Conservation (phyloP, 495 filamentous ascomycete species). For the Pseudomonodictys pantanalensis region DNA sequence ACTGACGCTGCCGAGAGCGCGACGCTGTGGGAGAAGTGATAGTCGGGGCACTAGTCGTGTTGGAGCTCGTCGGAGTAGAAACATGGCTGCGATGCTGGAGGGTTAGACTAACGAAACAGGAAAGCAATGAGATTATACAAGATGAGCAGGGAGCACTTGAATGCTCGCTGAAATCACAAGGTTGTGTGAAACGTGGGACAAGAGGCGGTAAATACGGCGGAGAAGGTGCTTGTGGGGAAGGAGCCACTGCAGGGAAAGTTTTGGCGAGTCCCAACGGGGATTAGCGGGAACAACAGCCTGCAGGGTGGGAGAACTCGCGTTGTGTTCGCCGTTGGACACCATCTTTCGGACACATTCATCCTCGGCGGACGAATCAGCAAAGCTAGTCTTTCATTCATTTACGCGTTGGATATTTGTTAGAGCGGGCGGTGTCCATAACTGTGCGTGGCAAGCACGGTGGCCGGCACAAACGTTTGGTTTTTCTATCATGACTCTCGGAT, state of each 20-base stretch:
- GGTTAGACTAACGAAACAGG: conserved; percentile 1
- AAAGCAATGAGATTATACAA: not conserved
- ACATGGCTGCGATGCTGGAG: conserved; percentile 25
- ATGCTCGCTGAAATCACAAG: not conserved
- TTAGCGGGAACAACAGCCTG: not conserved
- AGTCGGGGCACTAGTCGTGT: conserved; percentile 6
- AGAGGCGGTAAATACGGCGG: conserved; percentile 19
- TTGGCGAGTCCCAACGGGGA: conserved; percentile 5
- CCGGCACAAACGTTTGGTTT: too few species aligned
- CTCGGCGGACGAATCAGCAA: too few species aligned
- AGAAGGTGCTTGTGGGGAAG: conserved; percentile 17
- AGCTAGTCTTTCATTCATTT: too few species aligned
- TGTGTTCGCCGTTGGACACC: too few species aligned
- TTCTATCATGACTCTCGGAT: conserved; percentile 16
- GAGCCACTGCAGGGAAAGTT: not conserved
- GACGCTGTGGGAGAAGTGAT: conserved; percentile 7
- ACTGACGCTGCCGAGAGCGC: conserved; percentile 41
- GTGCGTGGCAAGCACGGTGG: too few species aligned
- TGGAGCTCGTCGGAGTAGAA: conserved; percentile 21
- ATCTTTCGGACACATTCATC: too few species aligned
- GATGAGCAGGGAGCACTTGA: conserved; percentile 4
- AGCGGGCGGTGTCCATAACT: too few species aligned
- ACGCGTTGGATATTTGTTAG: too few species aligned
- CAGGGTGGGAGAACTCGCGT: too few species aligned
- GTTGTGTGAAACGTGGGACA: not conserved